phyloP scores from a whole-genome alignment of 495 filamentous ascomycete genomes.

The Talaromyces adpressus region DNA sequence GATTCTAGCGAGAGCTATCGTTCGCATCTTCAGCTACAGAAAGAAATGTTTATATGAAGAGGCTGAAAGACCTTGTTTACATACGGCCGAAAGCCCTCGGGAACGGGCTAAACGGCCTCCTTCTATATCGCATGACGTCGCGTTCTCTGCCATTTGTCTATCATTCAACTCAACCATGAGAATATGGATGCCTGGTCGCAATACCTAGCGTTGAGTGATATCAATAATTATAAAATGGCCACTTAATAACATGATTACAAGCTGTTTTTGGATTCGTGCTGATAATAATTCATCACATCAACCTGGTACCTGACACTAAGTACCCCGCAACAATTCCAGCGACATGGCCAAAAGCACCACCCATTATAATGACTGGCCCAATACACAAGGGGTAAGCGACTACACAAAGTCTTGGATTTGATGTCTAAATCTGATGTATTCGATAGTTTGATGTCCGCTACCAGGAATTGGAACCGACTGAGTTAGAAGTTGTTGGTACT shows the following conservation, averaged over 20 bases:
- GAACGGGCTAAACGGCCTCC: background rate
- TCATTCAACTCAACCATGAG: background rate
- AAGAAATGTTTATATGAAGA: background rate
- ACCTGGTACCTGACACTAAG: background rate
- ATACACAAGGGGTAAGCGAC: constrained; percentile 21
- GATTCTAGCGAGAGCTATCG: background rate
- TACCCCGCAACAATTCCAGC: background rate
- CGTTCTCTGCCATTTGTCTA: background rate
- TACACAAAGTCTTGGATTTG: background rate
- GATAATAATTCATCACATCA: background rate
- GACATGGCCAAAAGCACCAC: background rate
- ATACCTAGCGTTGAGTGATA: background rate
- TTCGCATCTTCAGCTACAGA: background rate
- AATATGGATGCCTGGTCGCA: background rate
- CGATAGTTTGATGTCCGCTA: constrained; percentile 44
- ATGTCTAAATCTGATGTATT: constrained; percentile 3
- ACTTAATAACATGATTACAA: background rate
- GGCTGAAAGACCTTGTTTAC: background rate
- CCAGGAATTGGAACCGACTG: constrained; percentile 40
- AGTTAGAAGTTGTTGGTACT: constrained; percentile 39
- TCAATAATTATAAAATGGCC: background rate
- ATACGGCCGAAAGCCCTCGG: background rate
- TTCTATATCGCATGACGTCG: background rate
- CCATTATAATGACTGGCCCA: constrained; percentile 27
- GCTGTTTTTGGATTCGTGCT: background rate